Conservation (phyloP, 1,284 basidiomycete genomes). For the Singerocomus inundabilis region DNA sequence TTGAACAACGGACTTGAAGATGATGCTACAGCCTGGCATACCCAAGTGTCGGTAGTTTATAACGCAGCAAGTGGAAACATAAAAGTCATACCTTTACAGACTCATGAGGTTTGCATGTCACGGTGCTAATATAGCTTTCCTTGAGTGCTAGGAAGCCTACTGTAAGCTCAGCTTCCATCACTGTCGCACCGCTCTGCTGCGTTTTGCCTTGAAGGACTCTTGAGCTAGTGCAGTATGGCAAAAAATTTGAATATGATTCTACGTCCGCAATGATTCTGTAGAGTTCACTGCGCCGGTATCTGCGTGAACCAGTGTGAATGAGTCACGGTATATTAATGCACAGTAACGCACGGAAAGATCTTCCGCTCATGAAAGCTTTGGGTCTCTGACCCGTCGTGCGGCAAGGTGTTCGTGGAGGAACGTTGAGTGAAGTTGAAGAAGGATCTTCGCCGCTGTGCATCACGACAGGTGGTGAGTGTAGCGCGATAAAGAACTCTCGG, state of each 20-base stretch:
- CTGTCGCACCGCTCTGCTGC: slow-evolving; percentile 38
- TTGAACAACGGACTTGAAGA: slow-evolving; percentile 87
- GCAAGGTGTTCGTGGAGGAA: slow-evolving; percentile 41
- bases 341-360: slow-evolving; percentile 72
- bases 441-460: slow-evolving; percentile 17
- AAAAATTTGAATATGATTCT: slow-evolving; percentile 79
- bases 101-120: slow-evolving; percentile 74
- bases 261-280: slow-evolving; percentile 90
- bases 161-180: slow-evolving; percentile 82
- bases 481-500: slow-evolving; percentile 17
- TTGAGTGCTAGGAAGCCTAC: slow-evolving; percentile 87
- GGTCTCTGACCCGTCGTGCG: slow-evolving; percentile 26
- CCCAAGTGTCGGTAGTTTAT: slow-evolving; percentile 2
- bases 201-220: slow-evolving; percentile 52
- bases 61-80: neutral
- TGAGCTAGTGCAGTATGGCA: slow-evolving; percentile 87
- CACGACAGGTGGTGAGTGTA: neutral
- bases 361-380: slow-evolving; percentile 61
- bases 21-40: slow-evolving; percentile 66
- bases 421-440: slow-evolving; percentile 42
- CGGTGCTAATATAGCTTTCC: slow-evolving; percentile 86
- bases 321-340: neutral
- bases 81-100: slow-evolving; percentile 60
- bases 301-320: slow-evolving; percentile 37
- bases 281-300: slow-evolving; percentile 73